Conservation (phyloP, 2,329 filamentous ascomycete species). For the Aspergillus thermomutatus region DNA sequence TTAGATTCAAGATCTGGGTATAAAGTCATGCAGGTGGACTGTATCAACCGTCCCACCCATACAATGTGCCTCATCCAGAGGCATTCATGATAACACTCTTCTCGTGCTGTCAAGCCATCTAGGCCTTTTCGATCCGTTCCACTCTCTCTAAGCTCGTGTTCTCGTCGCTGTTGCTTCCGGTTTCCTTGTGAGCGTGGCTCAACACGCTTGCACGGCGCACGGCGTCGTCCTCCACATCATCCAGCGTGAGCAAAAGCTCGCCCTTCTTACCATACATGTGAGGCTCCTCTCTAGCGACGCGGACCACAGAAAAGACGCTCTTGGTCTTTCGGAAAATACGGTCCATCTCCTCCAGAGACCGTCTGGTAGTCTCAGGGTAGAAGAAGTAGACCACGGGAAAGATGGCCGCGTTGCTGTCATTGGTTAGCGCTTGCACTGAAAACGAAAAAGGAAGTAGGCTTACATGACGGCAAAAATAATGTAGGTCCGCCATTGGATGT, state of each 20-base stretch:
- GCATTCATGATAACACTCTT: neutral
- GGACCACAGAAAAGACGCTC: constrained; percentile 49
- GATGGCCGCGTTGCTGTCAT: constrained; percentile 49
- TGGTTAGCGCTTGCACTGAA: constrained; percentile 6
- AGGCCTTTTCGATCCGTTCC: neutral
- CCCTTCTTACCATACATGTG: constrained; percentile 58
- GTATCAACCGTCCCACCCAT: neutral
- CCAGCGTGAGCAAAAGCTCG: constrained; percentile 53
- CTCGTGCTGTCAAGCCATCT: neutral
- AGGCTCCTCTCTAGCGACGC: constrained; percentile 50
- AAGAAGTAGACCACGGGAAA: constrained; percentile 59
- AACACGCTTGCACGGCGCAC: constrained; percentile 31
- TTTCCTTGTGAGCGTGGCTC: constrained; percentile 16
- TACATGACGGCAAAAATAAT: constrained; percentile 55
- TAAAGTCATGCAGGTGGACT: neutral
- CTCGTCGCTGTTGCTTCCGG: constrained; percentile 14
- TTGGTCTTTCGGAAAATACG: constrained; percentile 60
- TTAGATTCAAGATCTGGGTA: neutral
- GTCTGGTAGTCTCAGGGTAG: constrained; percentile 59
- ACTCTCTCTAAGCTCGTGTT: constrained; percentile 15
- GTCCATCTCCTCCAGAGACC: constrained; percentile 67
- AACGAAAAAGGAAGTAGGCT: constrained; percentile 15
- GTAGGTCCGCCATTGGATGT: constrained; percentile 55
- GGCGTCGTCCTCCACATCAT: constrained; percentile 42
- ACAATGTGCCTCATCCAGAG: neutral